A percentile compares a stretch with the other conserved stretches of the same genome.
Conservation (phyloP, 2,329 filamentous ascomycete species). For the Xylariaceae sp. region DNA sequence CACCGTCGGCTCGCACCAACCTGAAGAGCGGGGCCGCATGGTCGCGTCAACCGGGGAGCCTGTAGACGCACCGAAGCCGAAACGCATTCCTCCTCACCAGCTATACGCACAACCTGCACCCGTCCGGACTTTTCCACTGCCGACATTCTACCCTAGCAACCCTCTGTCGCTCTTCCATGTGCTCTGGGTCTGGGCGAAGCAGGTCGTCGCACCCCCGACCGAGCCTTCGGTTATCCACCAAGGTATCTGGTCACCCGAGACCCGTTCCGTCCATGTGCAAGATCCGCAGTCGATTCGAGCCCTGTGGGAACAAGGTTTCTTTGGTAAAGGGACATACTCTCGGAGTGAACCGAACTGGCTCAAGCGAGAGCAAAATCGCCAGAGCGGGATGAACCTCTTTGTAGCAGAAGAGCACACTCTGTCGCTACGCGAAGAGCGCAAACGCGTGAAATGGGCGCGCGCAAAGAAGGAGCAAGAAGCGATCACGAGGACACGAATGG, state of each 20-base stretch:
- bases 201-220: conserved; percentile 63
- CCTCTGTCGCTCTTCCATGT: conserved; percentile 84
- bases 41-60: too few species aligned
- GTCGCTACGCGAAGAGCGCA: conserved; percentile 74
- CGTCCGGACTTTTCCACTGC: conserved; percentile 77
- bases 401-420: conserved; percentile 83
- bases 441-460: conserved; percentile 83
- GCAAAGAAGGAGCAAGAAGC: conserved; percentile 84
- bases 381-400: conserved; percentile 59
- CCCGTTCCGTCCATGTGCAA: conserved; percentile 79
- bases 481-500: conserved; percentile 65
- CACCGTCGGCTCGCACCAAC: conserved; percentile 18
- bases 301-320: conserved; percentile 96
- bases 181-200: conserved; percentile 71
- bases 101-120: conserved; percentile 82
- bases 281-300: conserved; percentile 73
- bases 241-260: conserved; percentile 78
- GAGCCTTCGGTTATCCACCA: conserved; percentile 65
- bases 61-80: not conserved
- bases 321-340: conserved; percentile 89
- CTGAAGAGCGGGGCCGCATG: conserved; percentile 1
- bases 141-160: conserved; percentile 86
- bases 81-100: conserved; percentile 53
- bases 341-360: conserved; percentile 95
- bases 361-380: conserved; percentile 72